phyloP scores from a whole-genome alignment of 805 yeast genomes.

The Pichia heedii region DNA sequence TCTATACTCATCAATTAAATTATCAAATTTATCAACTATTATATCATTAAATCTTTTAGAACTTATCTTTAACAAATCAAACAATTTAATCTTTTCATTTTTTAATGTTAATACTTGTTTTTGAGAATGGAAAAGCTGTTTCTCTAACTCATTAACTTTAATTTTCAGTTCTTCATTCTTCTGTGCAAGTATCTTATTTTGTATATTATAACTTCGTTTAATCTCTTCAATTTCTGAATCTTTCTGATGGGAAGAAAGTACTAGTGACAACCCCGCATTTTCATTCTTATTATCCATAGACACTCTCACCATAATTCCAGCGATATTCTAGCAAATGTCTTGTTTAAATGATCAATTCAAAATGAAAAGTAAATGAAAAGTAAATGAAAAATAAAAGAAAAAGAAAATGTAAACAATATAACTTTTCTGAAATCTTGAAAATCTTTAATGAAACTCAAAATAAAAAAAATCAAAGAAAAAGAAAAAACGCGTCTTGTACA shows the following conservation, averaged over 20 bases:
- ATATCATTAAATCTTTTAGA: conserved; percentile 8
- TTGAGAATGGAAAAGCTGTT: conserved; percentile 26
- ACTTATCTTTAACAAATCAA: conserved; percentile 8
- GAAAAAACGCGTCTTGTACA: too few species aligned
- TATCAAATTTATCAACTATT: conserved; percentile 8
- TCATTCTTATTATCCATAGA: background rate
- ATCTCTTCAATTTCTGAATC: conserved; percentile 10
- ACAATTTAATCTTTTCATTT: conserved; percentile 15
- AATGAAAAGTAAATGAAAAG: background rate
- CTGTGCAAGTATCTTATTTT: conserved; percentile 52
- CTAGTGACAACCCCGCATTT: background rate
- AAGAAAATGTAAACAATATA: too few species aligned
- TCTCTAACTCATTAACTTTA: conserved; percentile 45
- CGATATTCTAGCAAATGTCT: background rate
- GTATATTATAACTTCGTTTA: conserved; percentile 28
- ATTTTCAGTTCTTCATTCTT: conserved; percentile 45
- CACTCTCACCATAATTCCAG: background rate
- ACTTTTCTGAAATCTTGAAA: too few species aligned
- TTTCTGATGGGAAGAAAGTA: conserved; percentile 4
- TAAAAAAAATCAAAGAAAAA: too few species aligned
- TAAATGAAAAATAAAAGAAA: background rate
- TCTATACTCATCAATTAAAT: conserved; percentile 11
- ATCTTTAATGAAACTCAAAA: too few species aligned
- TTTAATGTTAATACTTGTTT: conserved; percentile 22
- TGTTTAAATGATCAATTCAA: too few species aligned